These are phyloP conservation scores for Oryza meyeriana DNA, from an alignment of 176 grass and related monocot species.

Conservation along the genomic window DNA sequence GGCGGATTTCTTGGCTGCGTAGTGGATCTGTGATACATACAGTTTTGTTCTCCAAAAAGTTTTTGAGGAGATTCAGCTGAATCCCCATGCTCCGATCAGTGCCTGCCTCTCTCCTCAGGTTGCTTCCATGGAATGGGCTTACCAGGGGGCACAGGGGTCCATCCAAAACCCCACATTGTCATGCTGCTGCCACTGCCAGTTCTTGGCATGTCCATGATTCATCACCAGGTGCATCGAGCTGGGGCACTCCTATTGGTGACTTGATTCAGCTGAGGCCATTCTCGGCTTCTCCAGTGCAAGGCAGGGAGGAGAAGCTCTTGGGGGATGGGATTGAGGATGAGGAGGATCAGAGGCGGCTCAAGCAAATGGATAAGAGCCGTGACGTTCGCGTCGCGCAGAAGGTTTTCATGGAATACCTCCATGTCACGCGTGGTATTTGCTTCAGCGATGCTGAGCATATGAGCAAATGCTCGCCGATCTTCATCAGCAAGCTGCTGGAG, in stretches of 20 bases:
- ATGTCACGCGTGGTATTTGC: conserved; percentile 37
- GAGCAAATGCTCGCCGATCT: conserved; percentile 45
- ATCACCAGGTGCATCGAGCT: background rate
- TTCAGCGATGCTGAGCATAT: conserved; percentile 60
- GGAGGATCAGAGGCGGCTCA: background rate
- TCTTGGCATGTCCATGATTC: background rate
- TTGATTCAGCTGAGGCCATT: conserved; percentile 10
- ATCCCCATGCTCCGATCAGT: conserved; percentile 35
- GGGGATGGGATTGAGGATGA: background rate
- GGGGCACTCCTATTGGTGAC: background rate
- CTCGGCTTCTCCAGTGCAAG: background rate
- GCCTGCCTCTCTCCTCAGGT: background rate
- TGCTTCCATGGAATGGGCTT: conserved; percentile 19
- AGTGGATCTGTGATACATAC: background rate
- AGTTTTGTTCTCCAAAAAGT: background rate
- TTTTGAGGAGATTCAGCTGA: background rate
- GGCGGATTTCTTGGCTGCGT: background rate
- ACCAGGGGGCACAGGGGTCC: background rate
- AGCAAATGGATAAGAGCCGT: background rate
- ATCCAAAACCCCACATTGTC: background rate
- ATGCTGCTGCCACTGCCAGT: background rate
- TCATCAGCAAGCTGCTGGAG: conserved; percentile 50
- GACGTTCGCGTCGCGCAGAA: conserved; percentile 11
- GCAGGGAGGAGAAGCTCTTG: background rate
- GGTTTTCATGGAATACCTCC: conserved; percentile 62